Base-by-base conservation (phyloP, 2,329 filamentous ascomycete species). In the Paramyrothecium roridum region DNA sequence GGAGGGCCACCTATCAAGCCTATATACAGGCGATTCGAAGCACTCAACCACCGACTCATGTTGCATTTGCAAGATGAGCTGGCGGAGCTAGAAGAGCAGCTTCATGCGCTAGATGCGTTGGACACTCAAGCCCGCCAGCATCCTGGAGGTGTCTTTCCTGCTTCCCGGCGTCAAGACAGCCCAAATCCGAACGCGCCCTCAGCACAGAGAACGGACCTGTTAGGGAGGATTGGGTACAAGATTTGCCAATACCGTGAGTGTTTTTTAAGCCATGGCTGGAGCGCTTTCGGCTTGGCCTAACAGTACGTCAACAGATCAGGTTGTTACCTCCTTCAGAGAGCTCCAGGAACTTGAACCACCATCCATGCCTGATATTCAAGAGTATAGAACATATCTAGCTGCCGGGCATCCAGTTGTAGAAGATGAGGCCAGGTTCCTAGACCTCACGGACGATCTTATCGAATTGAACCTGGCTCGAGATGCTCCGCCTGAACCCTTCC, bases 21-120 rank as follows among this genome's bases (percentile, higher is more conserved):
- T 1, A 81, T 96, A 56, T 96, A 96, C 69, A 85, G 93, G 47
- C 87, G 87, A 55, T 97, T 97, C 65, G 87, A 90, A 67, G 81
- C 84, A 12, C 75, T 96, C 19, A 93, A 95, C 63, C 91, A 96
- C 67, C 86, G 93, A 3, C 75, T 96, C 3, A 75, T 97, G 3
- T 77, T 96, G 0, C 87, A 95, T 59, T 78, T 96, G 17, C 93
- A 96, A 70, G 91, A 96, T 66, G 91, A 96, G 68, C 83, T 96
- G 19, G 79, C 80, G 30, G 88, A 93, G 63, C 77, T 96, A 40
- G 92, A 96, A 70, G 87, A 91, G 64, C 85, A 93, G 55, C 80
- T 97, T 1, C 82, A 84, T 19, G 76, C 79, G 0, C 72, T 95
- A 1, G 93, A 96, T 64, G 74, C 73, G 20, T 72, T 74, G 1